Base-by-base conservation (phyloP, 1,139 yeast genomes). In the Blastobotrys ciferrii region DNA sequence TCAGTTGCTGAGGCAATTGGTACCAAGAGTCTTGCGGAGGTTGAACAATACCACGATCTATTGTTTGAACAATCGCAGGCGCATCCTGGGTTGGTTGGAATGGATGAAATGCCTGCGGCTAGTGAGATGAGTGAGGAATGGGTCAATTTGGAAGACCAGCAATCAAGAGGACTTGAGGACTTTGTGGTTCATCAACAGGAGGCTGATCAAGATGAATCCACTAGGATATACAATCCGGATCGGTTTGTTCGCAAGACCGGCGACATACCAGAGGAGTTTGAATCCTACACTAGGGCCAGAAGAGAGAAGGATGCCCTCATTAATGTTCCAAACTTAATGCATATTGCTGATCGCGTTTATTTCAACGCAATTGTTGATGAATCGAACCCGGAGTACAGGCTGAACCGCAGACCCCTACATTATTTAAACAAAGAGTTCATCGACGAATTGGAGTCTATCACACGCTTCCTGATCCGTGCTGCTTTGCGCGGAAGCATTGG, bases 91-190 rank as follows among this genome's bases (percentile, higher is more conserved):
- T 25, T 74, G 12, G 28, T 36, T 9, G 59, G 63, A 6, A 70
- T 73, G 60, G 62, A 63, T 19, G 77, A 77, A 2, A 62, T 81
- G 23, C 86, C 86, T 1, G 67, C 71, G 1, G 77, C 82, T 1
- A 66, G 67, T 53, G 87, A 82, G 59, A 74, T 81, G 75, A 72
- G 76, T 51, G 70, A 69, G 15, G 65, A 66, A 17, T 80, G 76
- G 63, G 60, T 77, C 1, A 61, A 62, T 11, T 65, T 76, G 62
- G 87, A 81, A 58, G 77, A 77, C 38, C 60, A 62, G 4, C 81
- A 77, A 53, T 69, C 74, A 18, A 56, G 52, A 2, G 36, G 14
- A 2, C 25, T 47, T 3, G 30, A 25, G 7, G 48, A 43, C 12
- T 36, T 15, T 2, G 49, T 32, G 20, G 38, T 28, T 6, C 37